These are phyloP conservation scores for Talaromyces sp. DNA, from an alignment of 2,329 filamentous ascomycete species.

Conservation along the genomic window DNA sequence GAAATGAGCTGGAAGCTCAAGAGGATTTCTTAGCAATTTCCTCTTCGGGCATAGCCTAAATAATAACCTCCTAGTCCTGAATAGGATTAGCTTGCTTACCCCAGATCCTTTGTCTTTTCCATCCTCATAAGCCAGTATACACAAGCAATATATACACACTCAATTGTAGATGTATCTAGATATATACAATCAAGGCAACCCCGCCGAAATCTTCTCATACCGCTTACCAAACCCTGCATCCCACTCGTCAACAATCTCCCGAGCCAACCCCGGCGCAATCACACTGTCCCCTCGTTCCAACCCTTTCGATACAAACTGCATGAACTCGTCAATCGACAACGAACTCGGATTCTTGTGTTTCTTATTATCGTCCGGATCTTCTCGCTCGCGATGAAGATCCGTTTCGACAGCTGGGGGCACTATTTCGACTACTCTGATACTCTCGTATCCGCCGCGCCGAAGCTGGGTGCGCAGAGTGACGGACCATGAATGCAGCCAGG, in stretches of 20 bases:
- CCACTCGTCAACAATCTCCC: constrained; percentile 1
- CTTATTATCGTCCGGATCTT: constrained; percentile 6
- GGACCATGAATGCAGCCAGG: constrained; percentile 7
- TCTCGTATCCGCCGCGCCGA: neutral
- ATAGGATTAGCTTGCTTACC: no score
- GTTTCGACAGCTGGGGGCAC: neutral
- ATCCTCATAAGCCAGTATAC: no score
- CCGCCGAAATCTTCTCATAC: neutral
- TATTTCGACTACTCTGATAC: neutral
- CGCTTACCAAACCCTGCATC: neutral
- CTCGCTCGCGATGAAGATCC: constrained; percentile 1
- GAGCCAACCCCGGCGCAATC: neutral
- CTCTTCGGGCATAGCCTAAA: no score
- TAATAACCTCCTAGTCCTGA: no score
- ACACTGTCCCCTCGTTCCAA: neutral
- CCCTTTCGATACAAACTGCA: neutral
- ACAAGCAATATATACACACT: no score
- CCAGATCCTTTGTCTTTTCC: no score
- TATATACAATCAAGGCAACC: neutral
- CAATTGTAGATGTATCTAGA: no score
- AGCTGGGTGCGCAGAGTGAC: constrained; percentile 5
- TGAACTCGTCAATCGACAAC: neutral
- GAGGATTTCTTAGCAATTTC: no score
- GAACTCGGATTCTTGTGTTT: neutral
- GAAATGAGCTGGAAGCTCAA: no score